Evolutionary conservation across 2,329 filamentous ascomycete genomes (phyloP), one percentile per base, ranked within the genome.

Genomic region (Neocucurbitaria cava): DNA sequence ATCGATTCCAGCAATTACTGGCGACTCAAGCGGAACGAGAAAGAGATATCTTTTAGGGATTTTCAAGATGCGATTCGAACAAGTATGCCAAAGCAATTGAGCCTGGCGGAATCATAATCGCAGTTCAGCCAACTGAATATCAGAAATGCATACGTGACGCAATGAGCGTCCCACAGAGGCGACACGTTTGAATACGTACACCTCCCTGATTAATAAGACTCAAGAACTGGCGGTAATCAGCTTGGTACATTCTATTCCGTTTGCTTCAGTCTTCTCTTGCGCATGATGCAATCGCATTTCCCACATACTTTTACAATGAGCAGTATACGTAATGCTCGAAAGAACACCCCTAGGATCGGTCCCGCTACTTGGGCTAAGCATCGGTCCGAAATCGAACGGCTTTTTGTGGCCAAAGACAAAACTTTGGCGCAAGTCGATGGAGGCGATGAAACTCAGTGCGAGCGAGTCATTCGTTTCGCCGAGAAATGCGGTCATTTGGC

Each of bases 1-100:
- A 52, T 79, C 6, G 60, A 71, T 15, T 68, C 62, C 3, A 62
- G 62, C 0, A 67, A 65, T 38, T 44, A 61, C 9, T 67, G 62
- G 64, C 62, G 62, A 2, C 17, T 30, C 13, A 49, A 45, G 17
- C 49, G 64, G 35, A 57, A 52, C 11, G 64, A 67, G 17, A 50
- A 36, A 15, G 20, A 30, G 0, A 35, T 66, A 3, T 46, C 63
- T 3, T 30, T 40, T 30, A 49, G 54, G 26, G 33, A 50, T 9
- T 47, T 60, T 10, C 39, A 39, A 8, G 20, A 52, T 3, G 35
- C 44, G 5, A 56, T 56, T 17, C 41, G 18, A 35, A n/a, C 26
- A 23, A 51, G 53, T 28, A 49, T 56, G 24, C 52, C 49, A n/a
- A 39, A 21, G 13, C 46, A 38, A 30, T 26, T 53, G 28, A 36